Percentiles rank a stretch among this genome's conserved stretches.
Conservation (phyloP, 495 filamentous ascomycete species). For the Talaromyces trachyspermus region DNA sequence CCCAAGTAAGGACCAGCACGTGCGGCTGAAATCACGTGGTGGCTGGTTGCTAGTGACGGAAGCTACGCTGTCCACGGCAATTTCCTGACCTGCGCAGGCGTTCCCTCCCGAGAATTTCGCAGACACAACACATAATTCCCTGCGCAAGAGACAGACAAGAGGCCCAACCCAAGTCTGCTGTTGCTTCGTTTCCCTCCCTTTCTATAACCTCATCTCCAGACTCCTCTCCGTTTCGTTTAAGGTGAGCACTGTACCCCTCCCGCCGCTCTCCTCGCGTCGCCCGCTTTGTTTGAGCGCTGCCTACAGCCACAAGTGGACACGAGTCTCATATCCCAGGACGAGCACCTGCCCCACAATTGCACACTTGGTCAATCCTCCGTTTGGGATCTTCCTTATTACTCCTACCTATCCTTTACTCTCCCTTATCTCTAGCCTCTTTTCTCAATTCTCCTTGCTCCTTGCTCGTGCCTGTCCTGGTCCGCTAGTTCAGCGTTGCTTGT, state of each 20-base stretch:
- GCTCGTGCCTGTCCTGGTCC: constrained; percentile 1
- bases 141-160: constrained; percentile 1
- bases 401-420: constrained; percentile 3
- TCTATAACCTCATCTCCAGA: constrained; percentile 8
- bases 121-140: constrained; percentile 11
- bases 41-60: constrained; percentile 23
- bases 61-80: constrained; percentile 27
- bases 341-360: constrained; percentile 10
- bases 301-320: constrained; percentile 8
- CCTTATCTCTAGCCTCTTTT: constrained; percentile 6
- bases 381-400: not conserved
- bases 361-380: constrained; percentile 11
- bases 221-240: constrained; percentile 11
- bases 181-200: not conserved
- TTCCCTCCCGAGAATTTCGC: constrained; percentile 21
- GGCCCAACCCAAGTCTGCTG: constrained; percentile 12
- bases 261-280: constrained; percentile 3
- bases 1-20: too few relatives aligned
- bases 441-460: not conserved
- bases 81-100: constrained; percentile 25
- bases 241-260: constrained; percentile 9
- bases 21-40: constrained; percentile 2
- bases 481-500: constrained; percentile 1
- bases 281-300: constrained; percentile 17
- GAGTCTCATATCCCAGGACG: not conserved